Evolutionary conservation across 345 rosid species (phyloP), one percentile per base, ranked within the genome.

Genomic region (Barbarea vulgaris): DNA sequence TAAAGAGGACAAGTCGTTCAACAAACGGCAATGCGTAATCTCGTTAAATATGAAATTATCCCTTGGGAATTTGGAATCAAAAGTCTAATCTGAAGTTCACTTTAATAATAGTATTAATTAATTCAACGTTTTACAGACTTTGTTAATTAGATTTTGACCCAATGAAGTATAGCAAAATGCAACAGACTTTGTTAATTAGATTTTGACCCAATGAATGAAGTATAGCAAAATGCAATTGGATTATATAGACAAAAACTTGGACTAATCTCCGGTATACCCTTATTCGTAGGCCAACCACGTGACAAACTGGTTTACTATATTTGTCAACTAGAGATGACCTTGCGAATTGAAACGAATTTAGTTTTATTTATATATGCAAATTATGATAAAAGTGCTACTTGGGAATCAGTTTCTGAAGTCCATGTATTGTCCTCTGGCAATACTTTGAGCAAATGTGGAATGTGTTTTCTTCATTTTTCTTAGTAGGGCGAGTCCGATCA

Each of bases 1-100:
- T 66, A 24, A 48, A 58, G n/a, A 36, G 51, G 55, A 67, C 63
- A 75, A 59, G 63, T 67, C 36, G 46, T 50, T 59, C 67, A 47
- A 66, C 73, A 25, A 66, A 57, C 54, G 31, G 25, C 53, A 50
- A 59, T 37, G 53, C 25, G 73, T 66, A 47, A 17, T 42, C 15
- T 52, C 54, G 42, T 62, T 15, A n/a, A 10, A 7, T 41, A 54
- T n/a, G n/a, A n/a, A n/a, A n/a, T n/a, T n/a, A n/a, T 19, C 21
- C 31, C 42, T 52, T 62, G 41, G 61, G n/a, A 41, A 64, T 46
- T 52, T 53, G 44, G 22, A 37, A 25, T 39, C 54, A 19, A 53
- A 72, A 1, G 34, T 53, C 31, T 28, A 21, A 10, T 42, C 8
- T 30, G 14, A 14, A 31, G 25, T 27, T 44, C 42, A n/a, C 14